Evolutionary conservation across 495 filamentous ascomycete species (phyloP).

Genomic region (Annulohypoxylon maeteangense): DNA sequence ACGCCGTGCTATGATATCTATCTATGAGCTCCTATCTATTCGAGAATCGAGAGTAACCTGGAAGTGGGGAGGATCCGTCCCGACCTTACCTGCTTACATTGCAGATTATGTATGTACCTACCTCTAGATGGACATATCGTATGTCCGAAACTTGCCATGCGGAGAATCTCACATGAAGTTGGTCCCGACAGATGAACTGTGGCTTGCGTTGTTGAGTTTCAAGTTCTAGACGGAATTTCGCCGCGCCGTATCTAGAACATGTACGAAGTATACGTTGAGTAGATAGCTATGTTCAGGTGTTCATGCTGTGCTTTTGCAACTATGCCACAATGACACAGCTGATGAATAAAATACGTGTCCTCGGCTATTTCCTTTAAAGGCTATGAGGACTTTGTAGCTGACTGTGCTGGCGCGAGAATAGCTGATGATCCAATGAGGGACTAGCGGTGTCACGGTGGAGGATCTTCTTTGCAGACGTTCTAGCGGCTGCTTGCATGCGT

Average conservation of each 20-base stretch:
- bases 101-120: background rate
- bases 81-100: slow-evolving; percentile 7
- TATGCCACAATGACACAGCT: background rate
- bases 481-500: slow-evolving; percentile 20
- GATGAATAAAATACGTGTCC: slow-evolving; percentile 19
- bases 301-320: background rate
- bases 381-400: background rate
- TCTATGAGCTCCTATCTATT: slow-evolving; percentile 10
- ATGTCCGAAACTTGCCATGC: slow-evolving; percentile 23
- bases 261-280: too few relatives aligned
- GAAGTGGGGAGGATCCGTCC: slow-evolving; percentile 31
- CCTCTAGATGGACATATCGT: slow-evolving; percentile 1
- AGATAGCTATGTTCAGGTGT: background rate
- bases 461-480: slow-evolving; percentile 25
- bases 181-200: slow-evolving; percentile 12
- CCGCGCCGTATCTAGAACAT: slow-evolving; percentile 6
- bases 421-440: slow-evolving; percentile 4
- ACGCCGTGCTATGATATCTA: slow-evolving; percentile 10
- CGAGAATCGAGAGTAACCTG: background rate
- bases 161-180: slow-evolving; percentile 3
- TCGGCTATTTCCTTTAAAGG: background rate
- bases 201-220: slow-evolving; percentile 20
- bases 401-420: background rate
- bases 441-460: background rate
- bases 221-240: slow-evolving; percentile 5